phyloP scores from a whole-genome alignment of 129 eudicot species.

The Flaveria sonorensis region DNA sequence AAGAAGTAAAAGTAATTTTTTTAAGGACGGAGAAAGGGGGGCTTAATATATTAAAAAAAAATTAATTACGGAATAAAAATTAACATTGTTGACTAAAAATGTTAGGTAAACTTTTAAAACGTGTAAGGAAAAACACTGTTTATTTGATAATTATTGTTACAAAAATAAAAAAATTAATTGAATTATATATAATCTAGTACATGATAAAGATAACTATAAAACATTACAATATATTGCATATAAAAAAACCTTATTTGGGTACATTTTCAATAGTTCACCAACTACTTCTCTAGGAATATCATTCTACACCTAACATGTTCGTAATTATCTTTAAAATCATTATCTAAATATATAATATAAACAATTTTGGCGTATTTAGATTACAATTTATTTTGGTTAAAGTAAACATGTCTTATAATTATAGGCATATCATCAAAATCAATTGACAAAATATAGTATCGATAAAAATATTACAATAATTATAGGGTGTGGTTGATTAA shows the following conservation, averaged over 20 bases:
- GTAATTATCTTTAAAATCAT: not conserved
- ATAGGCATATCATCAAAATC: not conserved
- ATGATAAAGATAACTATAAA: not conserved
- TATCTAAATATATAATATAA: not conserved
- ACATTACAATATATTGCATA: not conserved
- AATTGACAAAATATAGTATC: not conserved
- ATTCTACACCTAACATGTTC: slow-evolving; percentile 15
- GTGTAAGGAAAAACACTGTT: no score
- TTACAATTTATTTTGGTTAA: not conserved
- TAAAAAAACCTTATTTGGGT: not conserved
- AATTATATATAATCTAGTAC: no score
- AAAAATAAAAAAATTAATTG: no score
- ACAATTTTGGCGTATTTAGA: not conserved
- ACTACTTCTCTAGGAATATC: slow-evolving; percentile 19
- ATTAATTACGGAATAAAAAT: no score
- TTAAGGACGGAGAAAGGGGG: no score
- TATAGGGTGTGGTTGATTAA: not conserved
- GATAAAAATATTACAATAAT: not conserved
- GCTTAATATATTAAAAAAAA: no score
- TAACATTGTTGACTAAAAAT: no score
- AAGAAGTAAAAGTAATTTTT: no score
- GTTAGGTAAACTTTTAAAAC: no score
- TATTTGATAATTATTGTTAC: no score
- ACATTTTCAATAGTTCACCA: not conserved
- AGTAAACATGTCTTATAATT: not conserved